These are phyloP conservation scores for Aspergillus saccharolyticus DNA, from an alignment of 495 filamentous ascomycete species.

Conservation along the genomic window DNA sequence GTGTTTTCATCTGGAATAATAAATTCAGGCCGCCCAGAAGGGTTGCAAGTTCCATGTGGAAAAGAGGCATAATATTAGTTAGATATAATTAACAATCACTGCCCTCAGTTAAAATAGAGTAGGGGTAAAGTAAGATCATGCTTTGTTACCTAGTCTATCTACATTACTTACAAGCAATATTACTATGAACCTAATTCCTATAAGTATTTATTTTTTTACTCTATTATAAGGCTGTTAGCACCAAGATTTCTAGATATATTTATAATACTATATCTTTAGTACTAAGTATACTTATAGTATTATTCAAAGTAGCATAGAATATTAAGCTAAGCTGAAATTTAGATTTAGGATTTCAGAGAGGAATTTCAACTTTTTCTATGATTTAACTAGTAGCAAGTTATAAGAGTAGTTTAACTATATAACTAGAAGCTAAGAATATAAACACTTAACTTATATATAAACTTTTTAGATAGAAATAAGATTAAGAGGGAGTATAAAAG, in stretches of 20 bases:
- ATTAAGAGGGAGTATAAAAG: too few relatives aligned
- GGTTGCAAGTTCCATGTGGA: not conserved
- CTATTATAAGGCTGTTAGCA: not conserved
- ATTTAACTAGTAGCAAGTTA: too few relatives aligned
- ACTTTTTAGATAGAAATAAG: too few relatives aligned
- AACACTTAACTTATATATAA: too few relatives aligned
- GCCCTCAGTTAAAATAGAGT: not conserved
- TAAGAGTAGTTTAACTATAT: too few relatives aligned
- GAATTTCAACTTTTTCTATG: too few relatives aligned
- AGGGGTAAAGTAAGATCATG: not conserved
- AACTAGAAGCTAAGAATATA: too few relatives aligned
- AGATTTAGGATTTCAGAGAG: too few relatives aligned
- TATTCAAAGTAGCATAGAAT: not conserved
- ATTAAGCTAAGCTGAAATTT: too few relatives aligned
- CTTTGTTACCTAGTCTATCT: not conserved
- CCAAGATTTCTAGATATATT: not conserved
- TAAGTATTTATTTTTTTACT: not conserved
- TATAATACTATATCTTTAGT: not conserved
- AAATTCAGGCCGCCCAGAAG: not conserved
- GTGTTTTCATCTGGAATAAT: too few relatives aligned
- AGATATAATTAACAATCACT: not conserved
- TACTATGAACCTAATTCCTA: not conserved
- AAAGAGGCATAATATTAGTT: not conserved
- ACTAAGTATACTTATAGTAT: not conserved
- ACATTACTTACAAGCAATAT: not conserved